These are phyloP conservation scores for Ceratobasidium papillatum DNA, from an alignment of 1,284 basidiomycete genomes.

Conservation along the genomic window DNA sequence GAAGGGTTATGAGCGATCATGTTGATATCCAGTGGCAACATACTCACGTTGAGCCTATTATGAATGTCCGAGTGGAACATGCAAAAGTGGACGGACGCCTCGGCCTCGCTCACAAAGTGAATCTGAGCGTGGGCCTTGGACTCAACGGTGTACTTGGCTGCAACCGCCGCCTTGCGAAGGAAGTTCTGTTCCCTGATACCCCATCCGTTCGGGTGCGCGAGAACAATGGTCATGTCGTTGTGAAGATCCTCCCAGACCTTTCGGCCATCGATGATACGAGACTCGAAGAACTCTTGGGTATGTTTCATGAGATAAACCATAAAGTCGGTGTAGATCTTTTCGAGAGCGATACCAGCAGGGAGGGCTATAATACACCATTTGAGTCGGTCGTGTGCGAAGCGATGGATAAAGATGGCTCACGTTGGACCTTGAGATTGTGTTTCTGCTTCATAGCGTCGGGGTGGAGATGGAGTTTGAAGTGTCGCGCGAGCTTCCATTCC, in stretches of 20 bases:
- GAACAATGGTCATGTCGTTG: conserved; percentile 21
- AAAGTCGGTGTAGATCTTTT: conserved; percentile 40
- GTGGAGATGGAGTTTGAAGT: conserved; percentile 42
- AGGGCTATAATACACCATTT: not conserved
- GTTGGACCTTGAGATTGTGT: conserved; percentile 20
- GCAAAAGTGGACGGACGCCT: conserved; percentile 43
- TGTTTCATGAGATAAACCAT: conserved; percentile 37
- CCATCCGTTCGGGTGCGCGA: conserved; percentile 42
- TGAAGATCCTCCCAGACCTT: conserved; percentile 24
- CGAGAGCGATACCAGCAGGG: not conserved
- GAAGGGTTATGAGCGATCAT: not conserved
- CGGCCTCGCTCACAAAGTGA: conserved; percentile 41
- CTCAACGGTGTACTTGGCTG: conserved; percentile 18
- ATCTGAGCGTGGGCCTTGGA: conserved; percentile 12
- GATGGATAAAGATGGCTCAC: not conserved
- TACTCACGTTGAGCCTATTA: conserved; percentile 12
- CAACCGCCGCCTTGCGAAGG: conserved; percentile 34
- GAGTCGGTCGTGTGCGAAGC: not conserved
- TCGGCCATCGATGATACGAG: conserved; percentile 28
- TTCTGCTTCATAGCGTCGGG: conserved; percentile 26
- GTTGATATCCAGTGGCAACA: not conserved
- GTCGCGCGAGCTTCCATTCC: conserved; percentile 35
- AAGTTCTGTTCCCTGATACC: conserved; percentile 37
- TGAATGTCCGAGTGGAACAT: conserved; percentile 37
- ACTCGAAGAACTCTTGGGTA: conserved; percentile 34